These are phyloP conservation scores for Didymella pomorum DNA, from an alignment of 2,329 filamentous ascomycete species.

Conservation along the genomic window DNA sequence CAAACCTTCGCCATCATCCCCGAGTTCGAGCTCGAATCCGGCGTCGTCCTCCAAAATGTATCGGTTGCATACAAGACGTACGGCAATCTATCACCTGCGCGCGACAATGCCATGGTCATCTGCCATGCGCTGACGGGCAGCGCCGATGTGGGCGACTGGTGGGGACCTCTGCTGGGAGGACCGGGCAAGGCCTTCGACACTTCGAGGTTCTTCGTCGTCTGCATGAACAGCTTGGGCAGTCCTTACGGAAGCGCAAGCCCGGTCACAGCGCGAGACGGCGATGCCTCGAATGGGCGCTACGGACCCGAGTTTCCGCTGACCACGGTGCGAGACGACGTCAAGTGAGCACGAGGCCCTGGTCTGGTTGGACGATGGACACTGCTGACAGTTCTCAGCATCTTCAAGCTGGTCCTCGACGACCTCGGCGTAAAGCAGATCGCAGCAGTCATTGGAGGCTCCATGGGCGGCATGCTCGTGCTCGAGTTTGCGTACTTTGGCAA, in stretches of 20 bases:
- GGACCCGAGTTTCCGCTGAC: conserved; percentile 96
- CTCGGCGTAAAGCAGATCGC: conserved; percentile 81
- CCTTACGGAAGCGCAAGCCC: conserved; percentile 89
- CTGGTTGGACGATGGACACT: conserved; percentile 11
- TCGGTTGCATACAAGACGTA: conserved; percentile 71
- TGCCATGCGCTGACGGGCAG: conserved; percentile 88
- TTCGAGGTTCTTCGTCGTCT: conserved; percentile 83
- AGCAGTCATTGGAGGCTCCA: conserved; percentile 81
- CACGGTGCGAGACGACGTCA: conserved; percentile 94
- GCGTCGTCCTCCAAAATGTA: conserved; percentile 80
- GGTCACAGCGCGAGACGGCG: conserved; percentile 86
- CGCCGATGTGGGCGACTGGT: conserved; percentile 87
- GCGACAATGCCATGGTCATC: conserved; percentile 71
- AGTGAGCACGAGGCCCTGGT: conserved; percentile 62
- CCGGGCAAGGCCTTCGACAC: conserved; percentile 82
- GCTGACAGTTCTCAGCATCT: conserved; percentile 62
- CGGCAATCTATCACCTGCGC: conserved; percentile 63
- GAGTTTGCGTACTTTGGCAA: conserved; percentile 93
- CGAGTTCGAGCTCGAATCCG: conserved; percentile 91
- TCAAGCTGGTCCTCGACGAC: conserved; percentile 81
- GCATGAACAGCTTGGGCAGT: conserved; percentile 84
- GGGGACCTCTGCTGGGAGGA: conserved; percentile 82
- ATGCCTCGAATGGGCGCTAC: conserved; percentile 76
- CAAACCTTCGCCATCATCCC: conserved; percentile 88
- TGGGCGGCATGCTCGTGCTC: conserved; percentile 89